Base-by-base conservation (phyloP, 139 green algal species). In the Raphidocelis subcapitata region DNA sequence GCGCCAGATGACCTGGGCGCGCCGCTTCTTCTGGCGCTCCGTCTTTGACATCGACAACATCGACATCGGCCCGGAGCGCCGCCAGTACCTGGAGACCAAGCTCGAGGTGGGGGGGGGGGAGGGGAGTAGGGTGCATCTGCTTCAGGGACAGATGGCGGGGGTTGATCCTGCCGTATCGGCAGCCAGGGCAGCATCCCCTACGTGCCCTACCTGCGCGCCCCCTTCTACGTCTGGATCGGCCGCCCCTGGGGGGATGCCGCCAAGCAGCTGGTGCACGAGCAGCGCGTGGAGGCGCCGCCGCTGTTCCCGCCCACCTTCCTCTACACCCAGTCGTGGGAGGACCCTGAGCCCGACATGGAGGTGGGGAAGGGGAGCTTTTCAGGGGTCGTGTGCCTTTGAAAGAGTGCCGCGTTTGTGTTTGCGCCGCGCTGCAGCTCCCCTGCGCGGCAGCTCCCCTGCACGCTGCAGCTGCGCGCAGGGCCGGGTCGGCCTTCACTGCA, bases 311-410 rank as follows among this genome's bases (percentile, higher is more conserved):
- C 94, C 28, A 98, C 95, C 29, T 99, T 99, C 83, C 89, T 99
- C 32, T 99, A 99, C 94, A 97, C 89, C 16, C 89, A 97, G 77
- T 95, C 86, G 37, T 99, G 96, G 96, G 96, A 99, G 86, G 96
- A 99, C 67, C 96, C 96, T 1, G 84, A 89, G 26, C 84, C 88
- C 21, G 92, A 97, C 77, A 91, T 93, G 80, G 71, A 97, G 84
- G 87, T 92, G 59, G 3, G 83, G 10, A n/a, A 51, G 41, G 10
- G 15, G 0, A 0, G n/a, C n/a, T n/a, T n/a, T n/a, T n/a, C n/a
- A n/a, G n/a, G n/a, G n/a, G n/a, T n/a, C n/a, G n/a, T n/a, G n/a
- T n/a, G n/a, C n/a, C n/a, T n/a, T n/a, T n/a, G n/a, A n/a, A n/a
- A n/a, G n/a, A n/a, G n/a, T n/a, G n/a, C n/a, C n/a, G n/a, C n/a